These are phyloP conservation scores for Uncinocarpus reesii DNA, from an alignment of 2,329 filamentous ascomycete species.

Conservation along the genomic window DNA sequence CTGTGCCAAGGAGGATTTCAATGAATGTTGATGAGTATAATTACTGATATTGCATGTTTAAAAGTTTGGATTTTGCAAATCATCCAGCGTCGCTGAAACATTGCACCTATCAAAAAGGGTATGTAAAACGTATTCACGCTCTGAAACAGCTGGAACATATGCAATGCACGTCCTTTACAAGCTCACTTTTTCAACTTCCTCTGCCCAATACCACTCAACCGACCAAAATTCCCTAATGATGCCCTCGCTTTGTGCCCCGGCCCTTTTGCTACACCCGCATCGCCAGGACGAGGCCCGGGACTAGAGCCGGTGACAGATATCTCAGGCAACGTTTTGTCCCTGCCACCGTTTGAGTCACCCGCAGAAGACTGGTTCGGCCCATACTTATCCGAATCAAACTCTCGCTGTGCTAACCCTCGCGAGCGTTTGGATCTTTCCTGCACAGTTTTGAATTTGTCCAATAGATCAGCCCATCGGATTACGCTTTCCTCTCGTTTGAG, in stretches of 20 bases:
- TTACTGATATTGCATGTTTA: no score
- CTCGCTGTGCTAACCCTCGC: slow-evolving; percentile 44
- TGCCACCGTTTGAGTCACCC: slow-evolving; percentile 22
- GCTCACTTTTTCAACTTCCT: slow-evolving; percentile 42
- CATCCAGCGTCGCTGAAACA: no score
- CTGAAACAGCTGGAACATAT: no score
- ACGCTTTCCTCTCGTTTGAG: slow-evolving; percentile 74
- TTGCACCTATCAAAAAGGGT: no score
- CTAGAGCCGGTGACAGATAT: slow-evolving; percentile 23
- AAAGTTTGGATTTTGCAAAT: no score
- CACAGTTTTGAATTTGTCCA: slow-evolving; percentile 87
- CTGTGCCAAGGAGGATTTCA: no score
- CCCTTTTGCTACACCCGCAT: slow-evolving; percentile 29
- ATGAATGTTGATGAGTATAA: no score
- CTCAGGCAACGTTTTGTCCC: slow-evolving; percentile 29
- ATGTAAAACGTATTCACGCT: no score
- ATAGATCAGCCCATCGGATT: slow-evolving; percentile 82
- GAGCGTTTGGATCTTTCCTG: slow-evolving; percentile 73
- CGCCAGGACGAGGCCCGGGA: slow-evolving; percentile 18
- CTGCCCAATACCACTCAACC: slow-evolving; percentile 60
- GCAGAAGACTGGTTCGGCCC: no score
- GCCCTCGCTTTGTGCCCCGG: slow-evolving; percentile 48
- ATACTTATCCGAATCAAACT: slow-evolving; percentile 43
- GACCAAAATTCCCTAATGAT: slow-evolving; percentile 58
- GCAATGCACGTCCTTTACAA: neutral